Percentiles rank a stretch among this genome's conserved stretches.
Evolutionary conservation across 2,329 filamentous ascomycete genomes (phyloP).

Genomic region (Plectosphaerella plurivora): DNA sequence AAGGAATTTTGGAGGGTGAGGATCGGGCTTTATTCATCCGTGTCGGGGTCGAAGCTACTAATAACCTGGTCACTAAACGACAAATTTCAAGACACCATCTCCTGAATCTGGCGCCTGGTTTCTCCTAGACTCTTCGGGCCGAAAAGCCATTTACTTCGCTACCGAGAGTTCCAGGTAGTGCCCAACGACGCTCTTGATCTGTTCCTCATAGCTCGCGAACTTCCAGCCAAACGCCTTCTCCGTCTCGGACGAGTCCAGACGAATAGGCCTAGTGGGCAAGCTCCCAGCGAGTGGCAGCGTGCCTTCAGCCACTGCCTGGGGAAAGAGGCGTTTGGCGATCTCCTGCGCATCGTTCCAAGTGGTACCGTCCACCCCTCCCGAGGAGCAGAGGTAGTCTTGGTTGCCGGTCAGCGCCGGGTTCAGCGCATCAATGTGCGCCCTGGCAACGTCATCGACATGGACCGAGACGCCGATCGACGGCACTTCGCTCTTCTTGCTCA

Average conservation of each 20-base stretch:
- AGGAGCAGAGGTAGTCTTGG: conserved; percentile 21
- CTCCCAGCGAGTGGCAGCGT: not conserved
- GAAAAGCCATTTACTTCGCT: too few relatives aligned
- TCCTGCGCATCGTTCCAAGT: not conserved
- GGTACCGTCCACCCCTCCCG: not conserved
- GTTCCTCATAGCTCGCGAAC: conserved; percentile 19
- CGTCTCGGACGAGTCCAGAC: conserved; percentile 21
- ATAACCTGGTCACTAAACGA: too few relatives aligned
- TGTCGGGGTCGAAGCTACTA: too few relatives aligned
- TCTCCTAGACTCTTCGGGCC: too few relatives aligned
- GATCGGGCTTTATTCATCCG: too few relatives aligned
- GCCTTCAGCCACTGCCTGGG: not conserved
- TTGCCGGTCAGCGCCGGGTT: conserved; percentile 22
- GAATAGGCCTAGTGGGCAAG: conserved; percentile 17
- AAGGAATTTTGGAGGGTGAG: too few relatives aligned
- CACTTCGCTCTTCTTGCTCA: conserved; percentile 17
- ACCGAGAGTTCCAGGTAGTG: conserved; percentile 19
- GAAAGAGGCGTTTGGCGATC: not conserved
- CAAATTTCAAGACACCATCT: too few relatives aligned
- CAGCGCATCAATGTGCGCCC: conserved; percentile 30
- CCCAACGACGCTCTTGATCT: conserved; percentile 18
- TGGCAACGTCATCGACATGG: conserved; percentile 32
- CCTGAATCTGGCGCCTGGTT: too few relatives aligned
- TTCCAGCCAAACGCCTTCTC: conserved; percentile 19
- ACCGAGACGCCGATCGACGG: conserved; percentile 23